Evolutionary conservation across 1,284 basidiomycete species (phyloP), one percentile per base, ranked within the genome.

Genomic region (Marasmius fiardii): DNA sequence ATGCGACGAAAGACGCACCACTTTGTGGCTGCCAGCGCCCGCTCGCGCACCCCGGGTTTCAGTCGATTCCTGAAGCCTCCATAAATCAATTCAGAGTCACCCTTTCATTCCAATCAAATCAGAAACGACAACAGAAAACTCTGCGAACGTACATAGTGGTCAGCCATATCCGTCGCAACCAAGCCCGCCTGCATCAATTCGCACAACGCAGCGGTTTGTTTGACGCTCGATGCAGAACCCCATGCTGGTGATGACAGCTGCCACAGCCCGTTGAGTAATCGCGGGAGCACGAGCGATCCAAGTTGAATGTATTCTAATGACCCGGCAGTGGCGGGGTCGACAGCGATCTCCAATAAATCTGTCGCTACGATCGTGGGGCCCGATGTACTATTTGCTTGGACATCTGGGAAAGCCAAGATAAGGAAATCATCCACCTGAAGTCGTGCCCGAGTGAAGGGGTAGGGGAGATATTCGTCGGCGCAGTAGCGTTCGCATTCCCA

Each of bases 191-290:
- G 67, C 35, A 72, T 69, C 59, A 76, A 71, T n/a, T 67, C 66
- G n/a, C 62, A 66, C 71, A 80, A 76, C 48, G 75, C 72, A 3
- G 67, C 64, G 26, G 72, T 71, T 48, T 80, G 72, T 58, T 72
- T 73, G 28, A 66, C 54, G 23, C 71, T 70, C 1, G 77, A 70
- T 2, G 77, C 75, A 43, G 72, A 75, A 11, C 78, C 78, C 78
- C 78, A 81, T 7, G 77, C 77, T 18, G 75, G 73, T 62, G 71
- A 74, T 34, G 77, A 78, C 35, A 81, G 68, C 60, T 80, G 78
- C 78, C 78, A 81, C 2, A 81, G 70, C 16, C 78, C 78, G 37
- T 72, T 74, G 64, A 72, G 76, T n/a, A 80, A 63, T 34, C 77
- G 68, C 12, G 78, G 78, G 12, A 56, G 35, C 8, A 14, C n/a